Base-by-base conservation (phyloP, 768 basidiomycete species). In the Austroboletus eburneus region DNA sequence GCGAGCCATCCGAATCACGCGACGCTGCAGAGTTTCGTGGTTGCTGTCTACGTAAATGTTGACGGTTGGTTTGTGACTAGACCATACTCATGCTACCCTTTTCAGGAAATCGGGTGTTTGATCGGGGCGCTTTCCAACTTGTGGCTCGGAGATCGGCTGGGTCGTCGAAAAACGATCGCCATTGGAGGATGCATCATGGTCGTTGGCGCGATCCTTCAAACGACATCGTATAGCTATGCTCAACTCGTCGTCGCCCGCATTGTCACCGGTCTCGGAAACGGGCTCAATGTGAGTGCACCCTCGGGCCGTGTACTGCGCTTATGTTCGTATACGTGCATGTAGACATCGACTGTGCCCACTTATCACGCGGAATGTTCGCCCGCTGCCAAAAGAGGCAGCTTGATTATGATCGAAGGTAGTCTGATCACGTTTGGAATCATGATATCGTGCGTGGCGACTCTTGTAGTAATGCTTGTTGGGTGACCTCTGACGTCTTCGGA, bases 291-390 rank as follows among this genome's bases (percentile, higher is more conserved):
- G 49, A 10, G 72, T 65, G 16, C 33, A 34, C 5, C 8, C 16
- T 34, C 33, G 33, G 16, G 27, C 27, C 27, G 12, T 27, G 27
- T 27, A 27, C 12, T 12, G 27, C 27, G 27, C 12, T 27, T 6
- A 5, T 27, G 27, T 6, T 12, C 27, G 27, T n/a, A n/a, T n/a
- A 21, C 6, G n/a, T 9, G 6, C 33, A 34, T 39, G 38, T 40
- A 83, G 76, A 84, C 83, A 3, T 82, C 81, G 3, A 82, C 81
- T 14, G 77, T 82, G 0, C 81, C 83, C 3, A 70, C 73, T 9
- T 85, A 83, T 57, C 80, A 82, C 48, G 78, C 80, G 0, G 83
- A 86, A 62, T 82, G 80, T 56, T 81, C 83, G 2, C 73, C 78
- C 5, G 75, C 80, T 4, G 70, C 78, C 24, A 71, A 71, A 45